Evolutionary conservation across 768 basidiomycete genomes (phyloP).

Genomic region (Agrocybe pediades): DNA sequence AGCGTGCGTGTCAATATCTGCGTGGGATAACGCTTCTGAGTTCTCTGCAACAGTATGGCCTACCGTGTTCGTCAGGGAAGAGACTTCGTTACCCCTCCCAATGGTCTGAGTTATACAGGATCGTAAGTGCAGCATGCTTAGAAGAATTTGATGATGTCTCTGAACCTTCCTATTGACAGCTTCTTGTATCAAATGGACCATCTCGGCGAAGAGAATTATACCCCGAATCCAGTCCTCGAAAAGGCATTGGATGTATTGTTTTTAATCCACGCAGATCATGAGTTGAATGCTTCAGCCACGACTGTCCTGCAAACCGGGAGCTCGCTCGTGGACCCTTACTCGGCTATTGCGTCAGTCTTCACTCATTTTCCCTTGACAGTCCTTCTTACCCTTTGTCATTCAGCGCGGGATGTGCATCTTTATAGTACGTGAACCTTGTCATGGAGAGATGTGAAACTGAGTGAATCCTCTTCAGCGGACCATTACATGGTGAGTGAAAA

Average conservation of each 20-base stretch:
- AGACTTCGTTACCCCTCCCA: slow-evolving; percentile 83
- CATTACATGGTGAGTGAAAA: slow-evolving; percentile 57
- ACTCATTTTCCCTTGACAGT: not conserved
- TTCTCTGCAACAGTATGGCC: slow-evolving; percentile 91
- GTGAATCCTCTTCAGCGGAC: slow-evolving; percentile 46
- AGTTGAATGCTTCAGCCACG: slow-evolving; percentile 84
- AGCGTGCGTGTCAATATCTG: slow-evolving; percentile 54
- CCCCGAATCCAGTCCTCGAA: slow-evolving; percentile 81
- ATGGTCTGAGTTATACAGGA: slow-evolving; percentile 81
- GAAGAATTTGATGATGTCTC: not conserved
- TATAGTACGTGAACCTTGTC: slow-evolving; percentile 63
- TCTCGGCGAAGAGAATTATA: slow-evolving; percentile 69
- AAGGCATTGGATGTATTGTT: slow-evolving; percentile 89
- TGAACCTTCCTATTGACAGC: slow-evolving; percentile 30
- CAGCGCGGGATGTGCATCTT: slow-evolving; percentile 83
- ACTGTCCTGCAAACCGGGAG: slow-evolving; percentile 88
- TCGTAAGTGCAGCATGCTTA: slow-evolving; percentile 48
- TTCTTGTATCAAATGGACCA: slow-evolving; percentile 94
- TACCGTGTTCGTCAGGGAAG: slow-evolving; percentile 91
- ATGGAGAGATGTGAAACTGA: not conserved
- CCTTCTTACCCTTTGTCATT: not conserved
- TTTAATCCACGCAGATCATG: slow-evolving; percentile 89
- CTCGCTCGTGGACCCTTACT: slow-evolving; percentile 90
- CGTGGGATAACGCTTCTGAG: no score
- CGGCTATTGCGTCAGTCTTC: slow-evolving; percentile 68